A percentile compares a stretch with the other conserved stretches of the same genome.
Evolutionary conservation across 768 basidiomycete genomes (phyloP).

Genomic region (Pulveroboletus sp.): DNA sequence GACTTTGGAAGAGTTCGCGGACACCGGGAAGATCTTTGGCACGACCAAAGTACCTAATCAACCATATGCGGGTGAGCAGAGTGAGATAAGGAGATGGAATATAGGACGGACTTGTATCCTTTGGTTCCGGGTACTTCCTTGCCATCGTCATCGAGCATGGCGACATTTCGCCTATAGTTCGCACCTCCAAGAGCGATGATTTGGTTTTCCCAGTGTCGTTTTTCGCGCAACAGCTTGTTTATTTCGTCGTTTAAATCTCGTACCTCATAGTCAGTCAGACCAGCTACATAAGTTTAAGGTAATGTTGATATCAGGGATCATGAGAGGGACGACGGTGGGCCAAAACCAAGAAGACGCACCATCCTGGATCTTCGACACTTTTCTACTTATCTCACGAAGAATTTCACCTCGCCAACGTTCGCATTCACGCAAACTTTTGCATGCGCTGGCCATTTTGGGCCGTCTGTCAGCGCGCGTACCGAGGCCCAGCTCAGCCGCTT

Average conservation of each 20-base stretch:
- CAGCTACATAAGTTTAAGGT: conserved; percentile 48
- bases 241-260: conserved; percentile 97
- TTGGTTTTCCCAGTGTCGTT: conserved; percentile 97
- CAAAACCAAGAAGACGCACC: conserved; percentile 41
- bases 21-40: conserved; percentile 96
- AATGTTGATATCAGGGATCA: neutral
- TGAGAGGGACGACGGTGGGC: neutral
- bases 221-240: conserved; percentile 92
- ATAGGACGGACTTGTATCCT: conserved; percentile 80
- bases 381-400: conserved; percentile 87
- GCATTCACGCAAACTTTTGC: conserved; percentile 88
- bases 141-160: conserved; percentile 92
- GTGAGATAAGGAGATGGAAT: neutral
- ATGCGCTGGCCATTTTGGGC: conserved; percentile 87
- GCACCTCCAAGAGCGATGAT: conserved; percentile 95
- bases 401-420: conserved; percentile 97
- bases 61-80: neutral
- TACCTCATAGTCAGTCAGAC: conserved; percentile 91
- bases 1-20: conserved; percentile 86
- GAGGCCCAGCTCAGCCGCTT: conserved; percentile 92
- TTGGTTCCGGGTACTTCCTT: conserved; percentile 95
- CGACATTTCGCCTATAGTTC: conserved; percentile 90
- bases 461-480: conserved; percentile 80
- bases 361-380: conserved; percentile 98
- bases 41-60: conserved; percentile 85